Base-by-base conservation (phyloP, 1,284 basidiomycete species). In the Ganoderma meredithae region DNA sequence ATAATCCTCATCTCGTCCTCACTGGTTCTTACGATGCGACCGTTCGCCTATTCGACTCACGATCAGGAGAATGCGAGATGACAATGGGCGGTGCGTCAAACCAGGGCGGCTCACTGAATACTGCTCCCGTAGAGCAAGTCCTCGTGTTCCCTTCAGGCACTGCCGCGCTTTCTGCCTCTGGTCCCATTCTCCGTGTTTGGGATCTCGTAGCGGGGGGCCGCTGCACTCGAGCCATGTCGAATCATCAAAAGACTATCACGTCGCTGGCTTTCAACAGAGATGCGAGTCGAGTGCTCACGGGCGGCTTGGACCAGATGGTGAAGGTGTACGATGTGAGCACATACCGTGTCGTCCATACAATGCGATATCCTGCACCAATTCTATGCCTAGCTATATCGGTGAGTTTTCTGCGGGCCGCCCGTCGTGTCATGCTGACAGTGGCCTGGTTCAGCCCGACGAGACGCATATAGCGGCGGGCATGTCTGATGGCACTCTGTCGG, bases 181-280 rank as follows among this genome's bases (percentile, higher is more conserved):
- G 98, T 0, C 95, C 98, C 1, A 96, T 99, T 68, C 83, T 99
- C 67, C 91, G 96, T 43, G 90, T 96, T 0, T 99, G 98, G 97
- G 98, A 99, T 79, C 83, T 99, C 47, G 91, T 97, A 41, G 95
- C 96, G 52, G 96, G 95, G 39, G 95, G 96, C 7, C 87, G 93
- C 65, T 98, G 96, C 79, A 86, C 93, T 2, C 88, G 93, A 58
- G 96, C 96, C 8, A 79, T 98, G 70, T 96, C 94, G 41, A 99
- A 99, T 81, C 98, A 99, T 79, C 97, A 99, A 81, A 99, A 99
- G 83, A 97, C 97, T 0, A 90, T 99, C 69, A 99, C 97, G 0
- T 88, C 93, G 27, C 85, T 99, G 33, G 84, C 94, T 5, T 95
- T 97, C 80, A 91, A 96, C 76, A 80, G 91, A 19, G 87, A 86